Base-by-base conservation (phyloP, 306 rosid genomes). In the Cicer bijugum region DNA sequence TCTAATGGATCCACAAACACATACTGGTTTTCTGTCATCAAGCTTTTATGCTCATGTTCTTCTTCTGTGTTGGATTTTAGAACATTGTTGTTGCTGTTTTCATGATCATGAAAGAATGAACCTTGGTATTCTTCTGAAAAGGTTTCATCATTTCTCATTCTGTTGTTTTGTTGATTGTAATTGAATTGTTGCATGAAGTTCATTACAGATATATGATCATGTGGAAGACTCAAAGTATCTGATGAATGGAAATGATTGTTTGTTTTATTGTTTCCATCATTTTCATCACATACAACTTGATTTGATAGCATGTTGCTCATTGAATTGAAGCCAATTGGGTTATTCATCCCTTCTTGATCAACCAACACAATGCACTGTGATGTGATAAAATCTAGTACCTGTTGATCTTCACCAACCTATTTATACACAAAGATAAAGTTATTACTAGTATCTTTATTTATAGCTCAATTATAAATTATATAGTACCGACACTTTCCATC, bases 391-490 rank as follows among this genome's bases (percentile, higher is more conserved):
- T 91, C 91, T 48, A 91, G 69, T 14, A 90, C 90, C 19, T 85
- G 85, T 62, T 86, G 86, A 72, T 94, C 96, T 84, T 91, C 91
- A 38, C 86, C 43, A 38, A 90, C 92, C 99, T 94, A 80, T 56
- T 7, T 62, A 62, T 64, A 48, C 38, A 16, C 35, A 14, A 12
- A 16, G 17, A 19, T 0, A 12, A 20, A 7, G 6, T 47, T 20
- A 9, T 50, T 39, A 28, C 33, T 28, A 28, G 9, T 33, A 60
- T 37, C 4, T 61, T 61, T 17, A 14, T 42, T 51, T 16, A 39
- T 50, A 8, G 10, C 9, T 6, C 16, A 10, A 17, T 12, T 33
- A 15, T 33, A 9, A 20, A 28, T 4, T 28, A 28, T 28, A 28
- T 28, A 28, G 33, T 3, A 23, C 28, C 28, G 28, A 23, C 28